These are phyloP conservation scores for Magnolia officinalis DNA, from an alignment of 164 flowering plant species.

Conservation along the genomic window DNA sequence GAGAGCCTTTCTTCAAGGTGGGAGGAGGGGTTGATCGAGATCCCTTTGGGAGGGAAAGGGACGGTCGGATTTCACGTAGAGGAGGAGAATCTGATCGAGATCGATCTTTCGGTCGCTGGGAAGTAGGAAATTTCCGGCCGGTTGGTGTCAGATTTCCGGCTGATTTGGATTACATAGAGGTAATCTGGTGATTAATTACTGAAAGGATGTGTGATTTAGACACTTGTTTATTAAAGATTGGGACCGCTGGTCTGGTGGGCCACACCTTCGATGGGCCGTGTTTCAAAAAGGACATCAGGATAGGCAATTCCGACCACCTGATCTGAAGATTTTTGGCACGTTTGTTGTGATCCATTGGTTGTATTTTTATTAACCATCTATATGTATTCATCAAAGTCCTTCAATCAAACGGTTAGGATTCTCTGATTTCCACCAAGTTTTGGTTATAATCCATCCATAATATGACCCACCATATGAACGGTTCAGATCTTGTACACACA, in stretches of 20 bases:
- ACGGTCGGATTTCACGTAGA: not conserved
- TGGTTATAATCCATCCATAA: too few relatives aligned
- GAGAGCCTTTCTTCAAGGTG: conserved; percentile 10
- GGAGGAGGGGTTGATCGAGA: conserved; percentile 16
- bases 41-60: conserved; percentile 1
- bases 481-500: too few relatives aligned
- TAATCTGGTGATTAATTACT: not conserved
- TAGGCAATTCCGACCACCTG: not conserved
- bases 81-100: conserved; percentile 14
- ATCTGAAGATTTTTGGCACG: not conserved
- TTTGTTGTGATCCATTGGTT: too few relatives aligned
- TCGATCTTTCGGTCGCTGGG: not conserved
- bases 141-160: not conserved
- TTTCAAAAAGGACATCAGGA: not conserved
- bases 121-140: not conserved
- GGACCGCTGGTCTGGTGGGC: not conserved
- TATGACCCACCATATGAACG: too few relatives aligned
- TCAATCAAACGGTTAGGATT: too few relatives aligned
- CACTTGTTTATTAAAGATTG: not conserved
- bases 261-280: not conserved
- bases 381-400: too few relatives aligned
- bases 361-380: too few relatives aligned
- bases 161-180: not conserved
- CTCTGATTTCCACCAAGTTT: too few relatives aligned
- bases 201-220: not conserved